A percentile compares a stretch with the other conserved stretches of the same genome.
Conservation (phyloP, 345 rosid genomes). For the Hibiscus syriacus region DNA sequence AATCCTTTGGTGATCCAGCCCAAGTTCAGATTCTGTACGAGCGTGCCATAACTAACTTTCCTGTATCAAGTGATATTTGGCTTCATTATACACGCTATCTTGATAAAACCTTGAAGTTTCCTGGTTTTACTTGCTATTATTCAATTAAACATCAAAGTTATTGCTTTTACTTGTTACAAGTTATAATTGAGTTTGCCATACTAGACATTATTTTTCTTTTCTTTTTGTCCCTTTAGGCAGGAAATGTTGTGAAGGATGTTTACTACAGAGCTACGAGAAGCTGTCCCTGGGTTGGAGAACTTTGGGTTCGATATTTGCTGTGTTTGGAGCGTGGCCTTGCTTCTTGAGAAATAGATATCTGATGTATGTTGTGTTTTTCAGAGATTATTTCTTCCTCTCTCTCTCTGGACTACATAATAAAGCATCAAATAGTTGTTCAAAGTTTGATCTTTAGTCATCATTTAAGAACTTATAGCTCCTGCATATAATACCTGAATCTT, state of each 20-base stretch:
- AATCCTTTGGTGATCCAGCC: constrained; percentile 70
- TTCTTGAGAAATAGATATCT: constrained; percentile 59
- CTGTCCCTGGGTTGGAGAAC: constrained; percentile 86
- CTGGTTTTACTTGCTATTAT: constrained; percentile 1
- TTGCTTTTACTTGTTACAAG: neutral
- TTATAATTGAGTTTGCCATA: neutral
- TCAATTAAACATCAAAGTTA: neutral
- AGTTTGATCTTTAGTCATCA: neutral
- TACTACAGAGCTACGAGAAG: constrained; percentile 76
- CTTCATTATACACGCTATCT: constrained; percentile 70
- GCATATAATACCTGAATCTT: neutral
- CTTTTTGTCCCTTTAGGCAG: constrained; percentile 37
- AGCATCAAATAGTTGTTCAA: neutral
- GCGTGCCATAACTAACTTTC: constrained; percentile 74
- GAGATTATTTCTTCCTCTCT: neutral
- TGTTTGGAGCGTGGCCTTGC: constrained; percentile 67
- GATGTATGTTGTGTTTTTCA: constrained; percentile 41
- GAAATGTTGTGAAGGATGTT: constrained; percentile 56
- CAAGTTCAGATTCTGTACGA: constrained; percentile 84
- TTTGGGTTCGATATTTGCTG: constrained; percentile 77
- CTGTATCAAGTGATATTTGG: constrained; percentile 85
- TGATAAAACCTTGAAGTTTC: constrained; percentile 84
- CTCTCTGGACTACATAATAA: neutral
- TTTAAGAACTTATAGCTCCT: neutral
- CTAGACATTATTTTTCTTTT: neutral